These are phyloP conservation scores for Gilbertella persicaria DNA, from an alignment of 371 early-diverging fungal genomes.

Conservation along the genomic window DNA sequence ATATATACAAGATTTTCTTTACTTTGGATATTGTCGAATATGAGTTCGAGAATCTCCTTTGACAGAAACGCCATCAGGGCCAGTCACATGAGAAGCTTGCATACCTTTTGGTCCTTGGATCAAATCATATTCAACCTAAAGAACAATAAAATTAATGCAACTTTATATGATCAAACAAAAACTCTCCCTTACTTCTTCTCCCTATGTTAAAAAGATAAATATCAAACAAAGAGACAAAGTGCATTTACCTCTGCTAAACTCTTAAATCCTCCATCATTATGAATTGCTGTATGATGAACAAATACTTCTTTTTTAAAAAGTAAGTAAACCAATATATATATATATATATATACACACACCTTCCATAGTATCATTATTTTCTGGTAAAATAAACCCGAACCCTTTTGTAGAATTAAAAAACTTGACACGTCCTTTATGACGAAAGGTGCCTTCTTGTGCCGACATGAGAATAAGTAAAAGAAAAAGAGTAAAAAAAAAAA, in stretches of 20 bases:
- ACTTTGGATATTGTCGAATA: conserved; percentile 21
- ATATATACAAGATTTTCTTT: background rate
- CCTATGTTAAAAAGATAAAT: conserved; percentile 23
- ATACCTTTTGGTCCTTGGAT: conserved; percentile 81
- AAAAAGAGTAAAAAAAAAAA: conserved; percentile 3
- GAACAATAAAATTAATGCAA: background rate
- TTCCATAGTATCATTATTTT: conserved; percentile 61
- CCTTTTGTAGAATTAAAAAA: conserved; percentile 89
- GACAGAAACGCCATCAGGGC: conserved; percentile 73
- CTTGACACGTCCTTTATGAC: conserved; percentile 77
- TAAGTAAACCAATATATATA: background rate
- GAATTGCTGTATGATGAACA: conserved; percentile 88
- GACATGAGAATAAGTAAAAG: conserved; percentile 8
- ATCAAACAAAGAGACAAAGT: background rate
- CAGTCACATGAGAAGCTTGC: conserved; percentile 83
- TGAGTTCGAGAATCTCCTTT: conserved; percentile 67
- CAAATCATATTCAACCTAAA: conserved; percentile 81
- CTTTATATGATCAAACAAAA: background rate
- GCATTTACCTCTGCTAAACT: conserved; percentile 74
- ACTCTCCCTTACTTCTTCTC: conserved; percentile 41
- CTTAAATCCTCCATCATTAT: conserved; percentile 84
- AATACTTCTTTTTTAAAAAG: conserved; percentile 59
- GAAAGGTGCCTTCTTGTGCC: conserved; percentile 16
- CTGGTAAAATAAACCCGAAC: conserved; percentile 86
- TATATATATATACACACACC: conserved; percentile 39